phyloP scores from a whole-genome alignment of 2,329 filamentous ascomycete genomes.

The Rhynchosporium secalis region DNA sequence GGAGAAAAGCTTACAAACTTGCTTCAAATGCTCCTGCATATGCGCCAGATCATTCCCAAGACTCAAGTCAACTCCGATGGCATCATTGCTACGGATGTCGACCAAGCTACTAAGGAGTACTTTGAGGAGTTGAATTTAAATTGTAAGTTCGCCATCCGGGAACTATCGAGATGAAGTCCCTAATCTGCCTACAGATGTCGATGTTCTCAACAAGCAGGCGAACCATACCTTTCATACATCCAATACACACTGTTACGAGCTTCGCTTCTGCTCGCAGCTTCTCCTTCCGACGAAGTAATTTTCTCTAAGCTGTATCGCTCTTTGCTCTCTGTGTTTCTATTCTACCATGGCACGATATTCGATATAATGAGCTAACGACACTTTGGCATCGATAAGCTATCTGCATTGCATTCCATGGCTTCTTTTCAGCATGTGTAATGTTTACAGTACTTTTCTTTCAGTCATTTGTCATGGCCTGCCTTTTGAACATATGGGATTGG shows the following conservation, averaged over 20 bases:
- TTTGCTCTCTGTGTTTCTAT: background rate
- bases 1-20: slow-evolving; percentile 59
- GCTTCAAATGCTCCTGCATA: slow-evolving; percentile 61
- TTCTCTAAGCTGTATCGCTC: background rate
- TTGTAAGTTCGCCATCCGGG: slow-evolving; percentile 47
- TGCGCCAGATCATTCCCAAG: slow-evolving; percentile 59
- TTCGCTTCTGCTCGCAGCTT: slow-evolving; percentile 47
- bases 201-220: slow-evolving; percentile 39
- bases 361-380: background rate
- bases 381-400: background rate
- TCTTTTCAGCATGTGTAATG: background rate
- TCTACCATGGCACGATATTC: background rate
- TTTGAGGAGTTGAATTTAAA: slow-evolving; percentile 58
- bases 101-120: slow-evolving; percentile 50
- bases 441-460: too few species aligned
- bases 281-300: slow-evolving; percentile 19
- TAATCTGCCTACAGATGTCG: slow-evolving; percentile 30
- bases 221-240: slow-evolving; percentile 35
- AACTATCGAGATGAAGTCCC: background rate
- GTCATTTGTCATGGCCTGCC: too few species aligned
- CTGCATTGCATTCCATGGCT: background rate
- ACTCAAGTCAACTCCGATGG: slow-evolving; percentile 50
- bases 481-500: too few species aligned
- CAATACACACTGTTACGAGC: slow-evolving; percentile 51
- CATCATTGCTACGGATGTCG: slow-evolving; percentile 42